Base-by-base conservation (phyloP, 495 filamentous ascomycete genomes). In the Elasticomyces elasticus region DNA sequence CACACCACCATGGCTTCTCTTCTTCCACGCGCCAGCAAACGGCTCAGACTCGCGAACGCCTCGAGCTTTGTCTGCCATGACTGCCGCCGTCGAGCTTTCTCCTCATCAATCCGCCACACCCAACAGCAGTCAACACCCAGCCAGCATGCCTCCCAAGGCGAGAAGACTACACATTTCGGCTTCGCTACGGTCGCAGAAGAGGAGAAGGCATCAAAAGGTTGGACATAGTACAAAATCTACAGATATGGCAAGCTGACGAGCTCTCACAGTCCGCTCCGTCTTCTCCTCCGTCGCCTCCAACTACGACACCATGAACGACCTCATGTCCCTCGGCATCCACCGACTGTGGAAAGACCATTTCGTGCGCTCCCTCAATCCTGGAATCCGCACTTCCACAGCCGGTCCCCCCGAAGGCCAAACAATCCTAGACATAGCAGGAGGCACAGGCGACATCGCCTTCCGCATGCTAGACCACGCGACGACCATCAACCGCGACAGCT, bases 261-360 rank as follows among this genome's bases (percentile, higher is more conserved):
- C 5, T 23, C 45, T 7, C 22, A 22, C 58, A 87, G 92, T 97
- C 22, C 84, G 81, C 60, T 79, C 79, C 38, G 92, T 98, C 56
- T 98, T 97, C 76, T 92, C 89, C 70, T 94, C 87, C 66, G 91
- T 98, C 46, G 91, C 92, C 60, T 79, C 87, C 45, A 87, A 83
- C 25, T 86, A 92, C 75, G 90, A 96, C 67, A 81, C 81, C 59
- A 98, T 98, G 92, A 98, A 98, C 77, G 92, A 98, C 69, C 79
- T 96, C 47, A 97, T 98, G 92, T 96, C 90, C 38, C 81, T 97
- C 24, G 89, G 89, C 31, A 89, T 94, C 72, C 92, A 98, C 71
- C 86, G 92, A 15, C 74, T 97, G 45, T 98, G 92, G 92, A 98
- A 98, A 78, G 92, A 96, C 71, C 80, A 94, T 72, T 98, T 97